These are phyloP conservation scores for Quercus tomentella DNA, from an alignment of 331 rosid species.

Conservation along the genomic window DNA sequence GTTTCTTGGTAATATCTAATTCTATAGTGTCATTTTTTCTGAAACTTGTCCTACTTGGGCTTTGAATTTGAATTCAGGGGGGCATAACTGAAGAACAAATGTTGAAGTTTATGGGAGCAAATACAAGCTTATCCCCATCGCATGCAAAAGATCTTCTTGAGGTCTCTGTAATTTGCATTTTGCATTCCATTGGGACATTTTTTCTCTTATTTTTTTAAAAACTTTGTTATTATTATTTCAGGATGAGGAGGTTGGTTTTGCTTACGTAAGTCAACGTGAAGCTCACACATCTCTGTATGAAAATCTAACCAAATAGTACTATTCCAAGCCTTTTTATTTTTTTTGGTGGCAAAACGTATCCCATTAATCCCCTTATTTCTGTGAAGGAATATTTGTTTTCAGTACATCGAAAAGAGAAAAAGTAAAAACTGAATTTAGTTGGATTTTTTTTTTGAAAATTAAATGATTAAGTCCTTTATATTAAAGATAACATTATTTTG, in stretches of 20 bases:
- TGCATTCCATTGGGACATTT: neutral
- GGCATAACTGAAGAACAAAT: constrained; percentile 97
- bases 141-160: constrained; percentile 80
- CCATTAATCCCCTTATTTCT: neutral
- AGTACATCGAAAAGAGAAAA: neutral
- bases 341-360: neutral
- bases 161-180: constrained; percentile 44
- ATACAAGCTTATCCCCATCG: constrained; percentile 55
- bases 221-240: constrained; percentile 31
- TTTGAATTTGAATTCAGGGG: constrained; percentile 44
- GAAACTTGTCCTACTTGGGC: constrained; percentile 2
- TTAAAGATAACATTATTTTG: neutral
- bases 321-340: constrained; percentile 10
- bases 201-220: constrained; percentile 2
- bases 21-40: constrained; percentile 1
- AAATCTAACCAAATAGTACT: constrained; percentile 34
- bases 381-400: neutral
- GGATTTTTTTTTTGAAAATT: neutral
- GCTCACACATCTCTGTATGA: constrained; percentile 89
- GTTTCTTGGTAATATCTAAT: constrained; percentile 12
- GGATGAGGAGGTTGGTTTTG: constrained; percentile 88
- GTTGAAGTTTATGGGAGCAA: constrained; percentile 95
- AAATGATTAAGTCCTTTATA: neutral
- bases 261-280: constrained; percentile 86
- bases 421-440: neutral